Percentiles rank a stretch among this genome's conserved stretches.
These are phyloP conservation scores for Ogataea nakhonphanomensis DNA, from an alignment of 805 yeast genomes.

Conservation along the genomic window DNA sequence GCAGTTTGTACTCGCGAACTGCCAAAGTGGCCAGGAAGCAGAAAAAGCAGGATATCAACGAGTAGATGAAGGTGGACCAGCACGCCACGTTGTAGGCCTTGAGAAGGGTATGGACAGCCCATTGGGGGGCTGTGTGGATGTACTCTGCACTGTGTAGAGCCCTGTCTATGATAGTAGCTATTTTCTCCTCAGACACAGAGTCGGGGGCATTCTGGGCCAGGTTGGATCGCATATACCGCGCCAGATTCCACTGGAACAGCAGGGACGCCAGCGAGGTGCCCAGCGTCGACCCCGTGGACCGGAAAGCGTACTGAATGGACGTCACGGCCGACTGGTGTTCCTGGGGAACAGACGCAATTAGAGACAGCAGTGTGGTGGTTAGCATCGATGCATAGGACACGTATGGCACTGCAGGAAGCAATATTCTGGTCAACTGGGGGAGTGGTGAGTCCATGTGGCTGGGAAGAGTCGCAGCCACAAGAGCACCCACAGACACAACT, in stretches of 20 bases:
- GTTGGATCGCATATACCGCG: slow-evolving; percentile 24
- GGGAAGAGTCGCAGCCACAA: slow-evolving; percentile 24
- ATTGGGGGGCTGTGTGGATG: slow-evolving; percentile 50
- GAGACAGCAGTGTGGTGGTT: slow-evolving; percentile 62
- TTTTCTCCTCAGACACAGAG: slow-evolving; percentile 35
- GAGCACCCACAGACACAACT: slow-evolving; percentile 38
- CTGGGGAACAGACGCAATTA: slow-evolving; percentile 69
- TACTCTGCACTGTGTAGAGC: slow-evolving; percentile 59
- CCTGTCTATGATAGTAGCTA: slow-evolving; percentile 42
- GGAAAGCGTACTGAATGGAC: slow-evolving; percentile 61
- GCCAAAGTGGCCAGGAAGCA: slow-evolving; percentile 6
- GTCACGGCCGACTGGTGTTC: slow-evolving; percentile 67
- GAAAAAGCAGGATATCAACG: slow-evolving; percentile 33
- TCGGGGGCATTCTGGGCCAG: slow-evolving; percentile 34
- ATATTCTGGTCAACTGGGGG: slow-evolving; percentile 37
- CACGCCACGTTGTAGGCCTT: slow-evolving; percentile 51
- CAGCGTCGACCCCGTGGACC: slow-evolving; percentile 63
- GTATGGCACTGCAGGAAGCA: slow-evolving; percentile 47
- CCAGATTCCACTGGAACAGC: slow-evolving; percentile 49
- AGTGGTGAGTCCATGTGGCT: slow-evolving; percentile 15
- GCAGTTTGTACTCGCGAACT: slow-evolving; percentile 42
- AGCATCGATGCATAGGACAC: slow-evolving; percentile 55
- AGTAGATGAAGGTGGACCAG: slow-evolving; percentile 50
- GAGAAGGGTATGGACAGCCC: slow-evolving; percentile 45
- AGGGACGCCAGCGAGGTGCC: slow-evolving; percentile 66